phyloP scores from a whole-genome alignment of 2,329 filamentous ascomycete genomes.

The Sphaceloma murrayae region DNA sequence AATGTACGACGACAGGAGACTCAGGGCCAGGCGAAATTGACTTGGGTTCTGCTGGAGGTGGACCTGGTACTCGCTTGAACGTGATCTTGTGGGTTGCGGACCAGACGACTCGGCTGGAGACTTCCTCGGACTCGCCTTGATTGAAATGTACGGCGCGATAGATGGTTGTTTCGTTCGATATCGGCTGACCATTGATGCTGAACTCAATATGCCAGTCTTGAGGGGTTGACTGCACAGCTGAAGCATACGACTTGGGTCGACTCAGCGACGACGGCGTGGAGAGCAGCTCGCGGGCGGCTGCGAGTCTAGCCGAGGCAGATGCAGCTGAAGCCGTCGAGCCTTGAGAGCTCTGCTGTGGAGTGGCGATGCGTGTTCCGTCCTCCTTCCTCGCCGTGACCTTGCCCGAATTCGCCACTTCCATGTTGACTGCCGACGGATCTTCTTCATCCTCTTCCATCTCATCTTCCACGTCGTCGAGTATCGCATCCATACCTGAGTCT shows the following conservation, averaged over 20 bases:
- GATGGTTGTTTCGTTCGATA: conserved; percentile 87
- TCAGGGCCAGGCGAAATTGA: conserved; percentile 49
- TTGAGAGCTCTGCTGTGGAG: conserved; percentile 56
- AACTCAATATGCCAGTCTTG: conserved; percentile 99
- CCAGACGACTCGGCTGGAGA: conserved; percentile 71
- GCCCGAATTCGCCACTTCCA: conserved; percentile 78
- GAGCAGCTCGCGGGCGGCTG: conserved; percentile 28
- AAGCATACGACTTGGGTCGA: conserved; percentile 70
- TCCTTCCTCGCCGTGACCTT: conserved; percentile 87
- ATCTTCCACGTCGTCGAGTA: conserved; percentile 84
- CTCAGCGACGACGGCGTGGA: conserved; percentile 40
- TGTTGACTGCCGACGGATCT: conserved; percentile 78
- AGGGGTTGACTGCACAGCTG: conserved; percentile 67
- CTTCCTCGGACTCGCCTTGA: conserved; percentile 53
- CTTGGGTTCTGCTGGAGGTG: conserved; percentile 62
- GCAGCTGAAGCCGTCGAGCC: conserved; percentile 23
- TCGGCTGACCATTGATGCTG: conserved; percentile 70
- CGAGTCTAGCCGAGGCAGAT: conserved; percentile 26
- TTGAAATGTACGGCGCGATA: conserved; percentile 84
- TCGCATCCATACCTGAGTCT: conserved; percentile 61
- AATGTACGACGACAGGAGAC: conserved; percentile 44
- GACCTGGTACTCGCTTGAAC: conserved; percentile 76
- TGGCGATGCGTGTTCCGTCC: conserved; percentile 77
- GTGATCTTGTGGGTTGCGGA: conserved; percentile 83
- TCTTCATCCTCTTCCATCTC: conserved; percentile 62